Base-by-base conservation (phyloP, 768 basidiomycete species). In the Hebeloma cylindrosporum region DNA sequence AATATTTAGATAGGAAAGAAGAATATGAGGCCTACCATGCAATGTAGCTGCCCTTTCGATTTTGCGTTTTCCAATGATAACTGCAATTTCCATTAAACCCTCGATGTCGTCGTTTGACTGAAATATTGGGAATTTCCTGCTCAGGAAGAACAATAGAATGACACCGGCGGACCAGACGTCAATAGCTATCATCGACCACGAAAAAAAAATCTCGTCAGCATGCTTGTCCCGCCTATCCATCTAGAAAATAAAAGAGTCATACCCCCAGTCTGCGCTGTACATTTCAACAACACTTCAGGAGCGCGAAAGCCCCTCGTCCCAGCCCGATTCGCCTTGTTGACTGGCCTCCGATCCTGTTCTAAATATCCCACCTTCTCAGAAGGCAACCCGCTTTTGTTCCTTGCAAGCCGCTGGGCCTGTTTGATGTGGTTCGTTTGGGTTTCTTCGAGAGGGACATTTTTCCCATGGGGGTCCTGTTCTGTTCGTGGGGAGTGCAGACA, bases 271-370 rank as follows among this genome's bases (percentile, higher is more conserved):
- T 99, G 96, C 56, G 92, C 87, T 3, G 81, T 81, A 56, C 96
- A 99, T 64, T 98, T 99, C 29, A 99, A 63, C 27, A 99, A 66
- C 2, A 99, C 95, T 58, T 99, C 96, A 0, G 96, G 96, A 1
- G 96, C 93, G 45, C 96, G 81, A 63, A 99, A 99, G 0, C 96
- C 96, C 57, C 96, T 71, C 9, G 96, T 99, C 3, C 96, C 96
- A 1, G 96, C 96, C 36, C 96, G 81, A 60, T 97, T 98, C 2
- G 96, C 93, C 63, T 94, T 94, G 40, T 90, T 87, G 28, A 46
- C 64, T 32, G 60, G 87, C 86, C 91, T 72, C 11, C 74, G 71
- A 56, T 93, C 90, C 56, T 89, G 81, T 31, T 82, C 79, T 0
- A 76, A 82, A 60, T 86, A 88, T 4, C 92, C 92, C 5, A 93